Percentiles rank a stretch among this genome's conserved stretches.
phyloP scores from a whole-genome alignment of 805 yeast species.

The Kazachstania taianensis region DNA sequence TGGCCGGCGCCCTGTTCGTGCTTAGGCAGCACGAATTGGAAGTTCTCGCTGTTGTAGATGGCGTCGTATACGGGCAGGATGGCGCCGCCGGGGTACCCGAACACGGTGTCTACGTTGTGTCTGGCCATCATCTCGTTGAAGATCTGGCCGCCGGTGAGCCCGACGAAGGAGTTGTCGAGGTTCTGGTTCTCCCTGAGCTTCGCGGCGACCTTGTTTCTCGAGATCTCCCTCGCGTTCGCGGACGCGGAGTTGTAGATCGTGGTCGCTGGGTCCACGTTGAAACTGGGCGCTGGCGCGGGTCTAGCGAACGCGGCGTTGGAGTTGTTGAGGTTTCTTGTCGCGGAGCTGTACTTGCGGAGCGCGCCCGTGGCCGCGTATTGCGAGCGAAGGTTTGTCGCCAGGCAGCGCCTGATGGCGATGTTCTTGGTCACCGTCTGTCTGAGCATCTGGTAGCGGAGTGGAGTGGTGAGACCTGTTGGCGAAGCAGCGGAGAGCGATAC shows the following conservation, averaged over 20 bases:
- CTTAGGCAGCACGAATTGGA: constrained; percentile 84
- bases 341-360: neutral
- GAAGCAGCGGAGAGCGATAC: too few species aligned
- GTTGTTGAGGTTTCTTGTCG: too few species aligned
- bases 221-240: neutral
- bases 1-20: constrained; percentile 99
- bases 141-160: constrained; percentile 96
- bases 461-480: too few species aligned
- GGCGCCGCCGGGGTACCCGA: constrained; percentile 99
- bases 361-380: too few species aligned
- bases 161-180: constrained; percentile 84
- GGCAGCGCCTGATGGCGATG: too few species aligned
- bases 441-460: too few species aligned
- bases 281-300: constrained; percentile 31
- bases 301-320: constrained; percentile 8
- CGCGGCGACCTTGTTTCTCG: neutral
- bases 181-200: constrained; percentile 7
- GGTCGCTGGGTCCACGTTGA: constrained; percentile 18
- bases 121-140: constrained; percentile 98
- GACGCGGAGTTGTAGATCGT: constrained; percentile 1
- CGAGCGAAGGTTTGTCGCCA: too few species aligned
- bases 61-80: constrained; percentile 97
- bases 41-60: constrained; percentile 80
- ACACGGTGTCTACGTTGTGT: constrained; percentile 89
- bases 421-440: too few species aligned